Evolutionary conservation across 2,329 filamentous ascomycete species (phyloP).

Genomic region (Cladobotryum mycophilum): DNA sequence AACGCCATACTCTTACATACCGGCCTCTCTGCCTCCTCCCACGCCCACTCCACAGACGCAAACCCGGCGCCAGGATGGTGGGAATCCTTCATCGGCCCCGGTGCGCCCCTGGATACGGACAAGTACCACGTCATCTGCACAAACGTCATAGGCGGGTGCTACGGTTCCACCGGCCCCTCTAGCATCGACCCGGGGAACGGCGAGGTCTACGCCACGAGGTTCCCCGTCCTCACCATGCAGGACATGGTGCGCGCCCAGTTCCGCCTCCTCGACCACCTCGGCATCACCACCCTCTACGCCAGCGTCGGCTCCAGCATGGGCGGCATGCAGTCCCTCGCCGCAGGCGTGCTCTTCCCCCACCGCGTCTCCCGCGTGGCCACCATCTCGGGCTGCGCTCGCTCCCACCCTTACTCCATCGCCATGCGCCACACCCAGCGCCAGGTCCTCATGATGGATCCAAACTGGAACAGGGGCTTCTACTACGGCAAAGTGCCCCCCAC

Average conservation of each 20-base stretch:
- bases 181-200: conserved; percentile 85
- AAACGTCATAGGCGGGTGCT: conserved; percentile 93
- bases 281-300: conserved; percentile 74
- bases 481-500: conserved; percentile 85
- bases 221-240: conserved; percentile 90
- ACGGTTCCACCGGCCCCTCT: conserved; percentile 86
- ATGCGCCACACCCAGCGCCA: conserved; percentile 98
- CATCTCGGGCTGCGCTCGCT: conserved; percentile 88
- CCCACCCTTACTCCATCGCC: conserved; percentile 95
- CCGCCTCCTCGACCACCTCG: conserved; percentile 71
- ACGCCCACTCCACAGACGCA: conserved; percentile 81
- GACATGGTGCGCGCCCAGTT: conserved; percentile 99
- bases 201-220: conserved; percentile 83
- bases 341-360: conserved; percentile 75
- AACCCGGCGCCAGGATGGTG: conserved; percentile 95
- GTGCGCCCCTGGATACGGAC: conserved; percentile 76
- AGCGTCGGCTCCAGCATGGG: conserved; percentile 97
- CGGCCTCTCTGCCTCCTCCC: conserved; percentile 91
- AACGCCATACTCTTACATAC: conserved; percentile 93
- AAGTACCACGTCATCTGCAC: conserved; percentile 94
- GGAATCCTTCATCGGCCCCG: conserved; percentile 96
- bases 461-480: conserved; percentile 95
- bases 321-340: conserved; percentile 92
- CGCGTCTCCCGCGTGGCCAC: conserved; percentile 77
- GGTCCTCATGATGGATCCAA: conserved; percentile 97